Base-by-base conservation (phyloP, 805 yeast species). In the Pichia exigua region DNA sequence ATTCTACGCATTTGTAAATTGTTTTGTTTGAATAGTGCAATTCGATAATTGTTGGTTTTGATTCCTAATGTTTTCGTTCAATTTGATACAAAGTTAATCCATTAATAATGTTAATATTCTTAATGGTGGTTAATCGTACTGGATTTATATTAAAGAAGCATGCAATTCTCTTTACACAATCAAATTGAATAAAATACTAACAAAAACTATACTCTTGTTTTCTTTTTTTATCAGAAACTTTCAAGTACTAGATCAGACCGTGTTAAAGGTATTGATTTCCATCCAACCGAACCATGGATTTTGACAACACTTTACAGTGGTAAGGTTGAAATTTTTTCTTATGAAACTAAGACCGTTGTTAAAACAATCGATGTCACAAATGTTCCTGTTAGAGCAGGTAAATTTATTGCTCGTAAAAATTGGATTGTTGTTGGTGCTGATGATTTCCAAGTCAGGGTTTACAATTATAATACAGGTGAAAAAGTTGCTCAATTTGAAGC, bases 381-480 rank as follows among this genome's bases (percentile, higher is more conserved):
- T 61, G 82, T 91, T 54, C 99, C 99, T 3, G 92, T 92, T 8
- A 85, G 99, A 68, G 87, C 97, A 13, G 97, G 98, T 62, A 84
- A 84, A 60, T 94, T 94, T 64, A 83, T 94, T 65, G 94, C 98
- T 21, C 82, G 98, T 63, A 94, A 92, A 73, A 91, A 90, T 72
- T 94, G 99, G 99, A 81, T 95, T 63, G 85, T 91, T 53, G 90
- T 90, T 42, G 99, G 99, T 28, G 80, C 95, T 48, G 99, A 94
- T 67, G 99, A 94, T 71, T 92, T 87, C 77, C 92, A 87, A 65
- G 74, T 94, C 53, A 82, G 99, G 64, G 95, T 94, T 30, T 94
- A 81, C 76, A 94, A 94, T 70, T 90, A 88, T 74, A 89, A 89
- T 71, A 94, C 99, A 20, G 91, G 95, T 52, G 99, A 94, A 70